Evolutionary conservation across 257 asterid species (phyloP), one percentile per base, ranked within the genome.

Genomic region (Catharanthus roseus): DNA sequence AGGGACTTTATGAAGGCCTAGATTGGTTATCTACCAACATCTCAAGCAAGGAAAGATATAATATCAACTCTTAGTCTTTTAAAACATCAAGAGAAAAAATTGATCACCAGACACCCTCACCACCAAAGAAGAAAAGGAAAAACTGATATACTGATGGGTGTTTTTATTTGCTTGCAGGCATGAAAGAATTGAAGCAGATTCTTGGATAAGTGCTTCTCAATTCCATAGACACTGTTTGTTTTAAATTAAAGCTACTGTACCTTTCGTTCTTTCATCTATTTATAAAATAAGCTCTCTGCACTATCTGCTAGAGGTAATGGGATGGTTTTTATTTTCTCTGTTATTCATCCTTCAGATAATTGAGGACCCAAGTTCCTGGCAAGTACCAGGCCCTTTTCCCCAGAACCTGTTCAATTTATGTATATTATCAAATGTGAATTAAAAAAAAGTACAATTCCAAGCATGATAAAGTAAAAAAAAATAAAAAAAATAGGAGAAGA

Each of bases 1-100:
- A 80, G 69, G 87, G 89, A 72, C 86, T 85, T 47, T 79, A 81
- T 58, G 90, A 85, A 83, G 90, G 87, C 33, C 86, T 83, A 58
- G 85, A 81, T 69, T 85, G 90, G 87, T 67, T 85, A 42, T 79
- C 83, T 45, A 74, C 53, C 75, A 79, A 79, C 70, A 81, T 82
- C 33, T 67, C 85, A 26, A 66, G 61, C 68, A 82, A 78, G 87
- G 85, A 63, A 75, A 79, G 70, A 57, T 62, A 12, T 51, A 29
- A 44, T 4, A 31, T 12, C 33, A 13, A 15, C 21, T 9, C 31
- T 3, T 29, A 29, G 55, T 44, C 11, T 36, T 53, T 56, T 26
- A 23, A 26, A 23, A 28, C 19, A 16, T 24, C 26, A 56, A 29
- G 18, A 21, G 47, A 66, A 13, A 4, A 10, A 23, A 18, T 38